Evolutionary conservation across 2,329 filamentous ascomycete species (phyloP).

Genomic region (Aspergillus phoenicis): DNA sequence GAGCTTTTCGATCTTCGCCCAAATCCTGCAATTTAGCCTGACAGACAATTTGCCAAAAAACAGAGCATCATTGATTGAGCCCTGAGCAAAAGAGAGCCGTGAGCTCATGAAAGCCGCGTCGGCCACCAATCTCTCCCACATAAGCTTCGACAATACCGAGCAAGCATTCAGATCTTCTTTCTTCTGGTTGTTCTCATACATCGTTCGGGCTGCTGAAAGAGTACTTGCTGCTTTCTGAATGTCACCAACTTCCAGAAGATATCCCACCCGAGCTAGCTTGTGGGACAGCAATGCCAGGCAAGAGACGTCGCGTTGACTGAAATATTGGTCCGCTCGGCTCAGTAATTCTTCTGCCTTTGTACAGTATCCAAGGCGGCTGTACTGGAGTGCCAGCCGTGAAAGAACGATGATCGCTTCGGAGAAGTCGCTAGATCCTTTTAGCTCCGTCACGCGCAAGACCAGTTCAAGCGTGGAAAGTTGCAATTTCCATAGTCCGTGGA

Average conservation of each 20-base stretch:
- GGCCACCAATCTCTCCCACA: slow-evolving; percentile 57
- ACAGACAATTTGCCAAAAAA: slow-evolving; percentile 54
- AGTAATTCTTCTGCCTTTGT: slow-evolving; percentile 62
- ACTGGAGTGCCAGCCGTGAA: slow-evolving; percentile 56
- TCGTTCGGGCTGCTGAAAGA: slow-evolving; percentile 30
- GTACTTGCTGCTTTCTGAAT: slow-evolving; percentile 58
- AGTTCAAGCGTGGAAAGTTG: slow-evolving; percentile 54
- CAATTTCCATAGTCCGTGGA: slow-evolving; percentile 57
- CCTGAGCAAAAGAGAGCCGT: slow-evolving; percentile 62
- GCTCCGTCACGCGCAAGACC: slow-evolving; percentile 51
- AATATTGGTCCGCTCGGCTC: slow-evolving; percentile 57
- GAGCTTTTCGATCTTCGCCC: slow-evolving; percentile 54
- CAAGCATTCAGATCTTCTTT: slow-evolving; percentile 35
- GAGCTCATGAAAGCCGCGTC: slow-evolving; percentile 68
- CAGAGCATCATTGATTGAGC: slow-evolving; percentile 49
- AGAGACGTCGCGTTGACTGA: slow-evolving; percentile 44
- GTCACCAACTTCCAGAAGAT: slow-evolving; percentile 68
- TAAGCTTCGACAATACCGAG: slow-evolving; percentile 44
- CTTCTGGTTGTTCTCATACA: slow-evolving; percentile 38
- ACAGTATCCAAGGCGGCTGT: slow-evolving; percentile 62
- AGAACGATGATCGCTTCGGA: slow-evolving; percentile 48
- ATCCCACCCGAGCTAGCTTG: slow-evolving; percentile 74
- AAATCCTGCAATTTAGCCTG: slow-evolving; percentile 53
- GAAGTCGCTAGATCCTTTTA: slow-evolving; percentile 41
- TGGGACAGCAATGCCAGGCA: slow-evolving; percentile 57